Conservation (phyloP, 2,329 filamentous ascomycete species). For the Talaromyces sp. region DNA sequence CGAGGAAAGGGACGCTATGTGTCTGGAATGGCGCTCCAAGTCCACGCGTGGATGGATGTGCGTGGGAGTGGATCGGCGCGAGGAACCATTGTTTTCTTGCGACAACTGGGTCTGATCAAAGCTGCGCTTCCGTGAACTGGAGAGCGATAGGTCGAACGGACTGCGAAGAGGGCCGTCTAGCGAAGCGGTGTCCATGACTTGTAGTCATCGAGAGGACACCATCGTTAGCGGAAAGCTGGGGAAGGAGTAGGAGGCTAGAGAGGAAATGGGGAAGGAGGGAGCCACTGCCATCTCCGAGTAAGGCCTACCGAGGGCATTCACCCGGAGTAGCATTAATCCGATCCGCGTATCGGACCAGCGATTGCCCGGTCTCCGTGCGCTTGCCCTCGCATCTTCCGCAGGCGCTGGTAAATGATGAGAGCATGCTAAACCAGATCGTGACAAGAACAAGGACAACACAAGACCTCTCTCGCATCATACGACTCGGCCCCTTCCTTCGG, state of each 20-base stretch:
- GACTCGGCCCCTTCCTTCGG: neutral
- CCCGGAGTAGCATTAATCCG: conserved; percentile 2
- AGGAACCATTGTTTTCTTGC: neutral
- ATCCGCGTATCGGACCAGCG: conserved; percentile 27
- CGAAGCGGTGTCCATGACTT: conserved; percentile 4
- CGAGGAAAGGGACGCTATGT: conserved; percentile 5
- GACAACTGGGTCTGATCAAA: conserved; percentile 2
- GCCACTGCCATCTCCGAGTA: neutral
- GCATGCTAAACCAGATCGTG: neutral
- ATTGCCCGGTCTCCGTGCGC: conserved; percentile 23
- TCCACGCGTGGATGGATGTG: neutral
- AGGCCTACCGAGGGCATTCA: no score
- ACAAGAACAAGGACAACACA: neutral
- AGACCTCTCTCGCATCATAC: neutral
- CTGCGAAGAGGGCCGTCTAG: neutral
- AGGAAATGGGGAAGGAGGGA: neutral
- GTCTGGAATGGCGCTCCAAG: conserved; percentile 5
- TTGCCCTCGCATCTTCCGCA: neutral
- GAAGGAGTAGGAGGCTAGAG: neutral
- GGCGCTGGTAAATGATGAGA: neutral
- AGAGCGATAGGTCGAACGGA: neutral
- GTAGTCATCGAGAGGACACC: neutral
- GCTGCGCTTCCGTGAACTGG: conserved; percentile 12
- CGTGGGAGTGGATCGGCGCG: neutral
- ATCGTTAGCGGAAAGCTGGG: neutral